Evolutionary conservation across 768 basidiomycete species (phyloP).

Genomic region (Podaxis sp.): DNA sequence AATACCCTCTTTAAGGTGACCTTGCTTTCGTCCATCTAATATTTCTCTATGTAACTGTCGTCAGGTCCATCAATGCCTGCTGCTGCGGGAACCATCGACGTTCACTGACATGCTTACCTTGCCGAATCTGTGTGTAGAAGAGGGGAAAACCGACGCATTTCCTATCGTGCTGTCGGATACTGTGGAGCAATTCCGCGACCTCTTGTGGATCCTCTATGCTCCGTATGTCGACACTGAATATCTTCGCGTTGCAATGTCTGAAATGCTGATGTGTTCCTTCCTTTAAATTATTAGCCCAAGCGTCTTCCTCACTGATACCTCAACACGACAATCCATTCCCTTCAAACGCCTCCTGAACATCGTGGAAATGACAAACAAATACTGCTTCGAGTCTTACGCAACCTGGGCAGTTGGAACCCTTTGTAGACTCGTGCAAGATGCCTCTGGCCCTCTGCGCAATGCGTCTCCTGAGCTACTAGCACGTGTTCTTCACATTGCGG

Average conservation of each 20-base stretch:
- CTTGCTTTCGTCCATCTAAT: constrained; percentile 1
- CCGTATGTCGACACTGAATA: constrained; percentile 34
- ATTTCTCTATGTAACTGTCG: constrained; percentile 1
- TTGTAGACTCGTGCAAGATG: constrained; percentile 32
- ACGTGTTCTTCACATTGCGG: constrained; percentile 51
- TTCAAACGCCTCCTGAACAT: constrained; percentile 47
- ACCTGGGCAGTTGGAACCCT: constrained; percentile 43
- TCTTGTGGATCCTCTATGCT: constrained; percentile 50
- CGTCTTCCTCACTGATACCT: constrained; percentile 24
- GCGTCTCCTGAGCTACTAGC: constrained; percentile 37
- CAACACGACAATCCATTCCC: constrained; percentile 20
- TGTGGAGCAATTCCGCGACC: constrained; percentile 44
- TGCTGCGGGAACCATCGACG: constrained; percentile 41
- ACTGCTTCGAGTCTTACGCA: constrained; percentile 44
- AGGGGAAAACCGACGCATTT: constrained; percentile 29
- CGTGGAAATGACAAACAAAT: constrained; percentile 47
- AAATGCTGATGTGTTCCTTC: background rate
- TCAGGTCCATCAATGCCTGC: constrained; percentile 46
- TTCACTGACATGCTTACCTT: constrained; percentile 43
- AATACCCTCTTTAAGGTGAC: constrained; percentile 64
- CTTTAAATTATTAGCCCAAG: constrained; percentile 4
- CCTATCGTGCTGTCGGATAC: constrained; percentile 42
- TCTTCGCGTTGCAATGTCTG: background rate
- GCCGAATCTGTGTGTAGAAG: constrained; percentile 25
- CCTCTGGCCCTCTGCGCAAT: constrained; percentile 30